Base-by-base conservation (phyloP, 208 protist genomes). In the Trichomonas vaginalis region DNA sequence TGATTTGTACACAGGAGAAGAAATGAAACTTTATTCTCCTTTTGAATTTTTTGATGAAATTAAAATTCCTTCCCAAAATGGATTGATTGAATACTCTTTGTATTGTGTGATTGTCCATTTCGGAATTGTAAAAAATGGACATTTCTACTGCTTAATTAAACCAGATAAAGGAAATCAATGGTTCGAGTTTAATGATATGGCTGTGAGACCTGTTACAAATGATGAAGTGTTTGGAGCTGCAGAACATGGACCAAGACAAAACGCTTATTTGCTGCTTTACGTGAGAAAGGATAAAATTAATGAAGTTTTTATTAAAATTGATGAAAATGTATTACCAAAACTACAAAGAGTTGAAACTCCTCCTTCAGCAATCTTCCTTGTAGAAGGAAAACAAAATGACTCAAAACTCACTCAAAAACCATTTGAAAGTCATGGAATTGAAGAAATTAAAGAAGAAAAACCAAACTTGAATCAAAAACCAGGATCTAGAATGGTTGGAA, bases 141-240 rank as follows among this genome's bases (percentile, higher is more conserved):
- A 98, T 96, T 98, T 98, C 96, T 98, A 97, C 51, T 97, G 96
- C 40, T 98, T 97, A 96, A 62, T 98, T 1, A 96, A 97, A 21
- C 97, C 98, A 27, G 62, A 40, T 9, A 83, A 32, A 12, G 92
- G 96, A 9, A 48, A 96, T 56, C 87, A 96, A 15, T 97, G 97
- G 97, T 97, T 96, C 40, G 97, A 97, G 95, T 98, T 98, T 96
- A 97, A 98, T 96, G 98, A 98, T 96, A 97, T 98, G 62, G 56
- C 96, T 6, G 98, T 98, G 4, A 97, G 92, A 40, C 96, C 96
- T 49, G 97, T 96, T 15, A 39, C 40, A 42, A 51, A 96, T 37
- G 96, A 97, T 79, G 97, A 97, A 39, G 95, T 98, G 0, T 83
- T 83, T 40, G 79, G 35, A 6, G 21, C 17, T 8, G 35, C 0